phyloP scores from a whole-genome alignment of 306 rosid species.

The Castanea mollissima region DNA sequence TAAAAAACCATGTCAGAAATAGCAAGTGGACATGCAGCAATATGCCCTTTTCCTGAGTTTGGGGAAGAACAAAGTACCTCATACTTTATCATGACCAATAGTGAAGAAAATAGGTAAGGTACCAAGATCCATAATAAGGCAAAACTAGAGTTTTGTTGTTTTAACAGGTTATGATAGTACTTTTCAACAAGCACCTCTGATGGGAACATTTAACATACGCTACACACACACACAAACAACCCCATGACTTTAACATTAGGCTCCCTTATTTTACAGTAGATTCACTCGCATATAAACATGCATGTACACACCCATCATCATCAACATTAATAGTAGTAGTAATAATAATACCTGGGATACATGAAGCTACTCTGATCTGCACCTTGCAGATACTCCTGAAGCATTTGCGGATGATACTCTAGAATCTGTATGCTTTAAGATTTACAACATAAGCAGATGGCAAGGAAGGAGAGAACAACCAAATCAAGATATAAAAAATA shows the following conservation, averaged over 20 bases:
- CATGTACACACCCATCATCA: neutral
- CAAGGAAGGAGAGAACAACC: neutral
- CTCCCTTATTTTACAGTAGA: neutral
- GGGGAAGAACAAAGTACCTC: neutral
- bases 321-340: neutral
- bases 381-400: conserved; percentile 55
- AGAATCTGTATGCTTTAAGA: conserved; percentile 44
- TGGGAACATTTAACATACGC: neutral
- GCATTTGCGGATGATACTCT: conserved; percentile 75
- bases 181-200: neutral
- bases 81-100: neutral
- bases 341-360: conserved; percentile 55
- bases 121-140: neutral
- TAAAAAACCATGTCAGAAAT: too few relatives aligned
- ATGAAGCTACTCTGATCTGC: conserved; percentile 46
- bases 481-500: conserved; percentile 7
- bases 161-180: neutral
- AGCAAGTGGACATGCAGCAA: neutral
- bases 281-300: neutral
- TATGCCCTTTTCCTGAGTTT: neutral
- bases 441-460: conserved; percentile 8
- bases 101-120: neutral
- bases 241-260: neutral
- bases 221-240: neutral
- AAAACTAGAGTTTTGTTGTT: neutral